Base-by-base conservation (phyloP, 2,329 filamentous ascomycete genomes). In the Ilyonectria robusta region DNA sequence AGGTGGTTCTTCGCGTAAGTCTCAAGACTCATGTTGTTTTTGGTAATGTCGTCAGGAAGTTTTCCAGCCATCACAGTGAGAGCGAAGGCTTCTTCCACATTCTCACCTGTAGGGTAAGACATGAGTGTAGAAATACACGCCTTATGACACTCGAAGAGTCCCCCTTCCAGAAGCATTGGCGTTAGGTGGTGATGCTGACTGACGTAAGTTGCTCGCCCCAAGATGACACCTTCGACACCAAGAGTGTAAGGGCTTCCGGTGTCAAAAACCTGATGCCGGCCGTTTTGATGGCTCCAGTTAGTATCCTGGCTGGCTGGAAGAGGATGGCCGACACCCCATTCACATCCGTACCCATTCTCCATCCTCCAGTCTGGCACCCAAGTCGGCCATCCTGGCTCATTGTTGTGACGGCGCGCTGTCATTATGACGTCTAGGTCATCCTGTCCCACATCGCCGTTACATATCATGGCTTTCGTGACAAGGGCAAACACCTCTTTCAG, bases 331-430 rank as follows among this genome's bases (percentile, higher is more conserved):
- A 71, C 62, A 0, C 70, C 71, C 66, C 70, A 72, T 11, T 48
- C 33, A 13, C 71, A 72, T 0, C 71, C 71, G 2, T 68, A 64
- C 1, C 70, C 71, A 0, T 64, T 72, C 21, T 63, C 33, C 11
- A 71, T 47, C 48, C 70, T 35, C 68, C 70, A 72, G 37, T 72
- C 71, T 1, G 70, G 70, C 13, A 72, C 71, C 71, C 71, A 72
- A 17, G 62, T 72, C 4, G 66, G 71, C 70, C 71, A 72, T 10
- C 21, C 53, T 15, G 19, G 40, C 9, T 69, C 68, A 1, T 55
- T 5, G 2, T 59, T 65, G 11, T 63, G 67, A 9, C 65, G 68
- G 48, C 71, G 40, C 1, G 71, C 71, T 13, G 70, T 57, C 71
- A 63, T 67, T 17, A 72, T 62, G 6, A 70, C 56, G 1, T 66